Base-by-base conservation (phyloP, 768 basidiomycete species). In the Tulasnella sp. region DNA sequence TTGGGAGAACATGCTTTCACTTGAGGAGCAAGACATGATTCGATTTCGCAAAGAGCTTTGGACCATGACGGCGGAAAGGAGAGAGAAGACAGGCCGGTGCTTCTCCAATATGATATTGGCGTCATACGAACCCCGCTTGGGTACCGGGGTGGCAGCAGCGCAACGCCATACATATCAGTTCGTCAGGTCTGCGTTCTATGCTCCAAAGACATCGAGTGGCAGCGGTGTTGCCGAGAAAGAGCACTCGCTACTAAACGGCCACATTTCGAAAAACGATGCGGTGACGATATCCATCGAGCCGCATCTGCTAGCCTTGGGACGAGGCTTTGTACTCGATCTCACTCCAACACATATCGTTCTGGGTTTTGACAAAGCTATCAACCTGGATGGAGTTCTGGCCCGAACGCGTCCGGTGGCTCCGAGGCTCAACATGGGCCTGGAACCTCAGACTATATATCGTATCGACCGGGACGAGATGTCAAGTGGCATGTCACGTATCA, bases 401-500 rank as follows among this genome's bases (percentile, higher is more conserved):
- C 77, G 73, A 1, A 69, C 68, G 0, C 54, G 65, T 25, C 17
- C 60, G 8, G 22, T 31, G 5, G 25, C 10, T 27, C 45, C 8
- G 45, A 44, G 25, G 17, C 24, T 19, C n/a, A 21, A 25, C 3
- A 17, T 22, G n/a, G 9, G 34, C 19, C 34, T 38, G 34, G 38
- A 15, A 1, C 25, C 38, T 15, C 17, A 19, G 15, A 45, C 31
- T 51, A 78, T 72, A 22, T 99, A 92, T 73, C 80, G 94, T 15
- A 81, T 99, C 59, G 96, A 98, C 75, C 92, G 84, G 66, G 96
- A 98, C 68, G 96, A 98, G 69, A 72, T 97, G 50, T 80, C 82
- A 3, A 80, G 82, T 5, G 91, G 92, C 1, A 85, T 98, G 82
- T 81, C 82, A 43, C 79, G 90, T 19, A 83, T 99, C 67, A 78